Evolutionary conservation across 2,329 filamentous ascomycete species (phyloP).

Genomic region (Monilinia aucupariae): DNA sequence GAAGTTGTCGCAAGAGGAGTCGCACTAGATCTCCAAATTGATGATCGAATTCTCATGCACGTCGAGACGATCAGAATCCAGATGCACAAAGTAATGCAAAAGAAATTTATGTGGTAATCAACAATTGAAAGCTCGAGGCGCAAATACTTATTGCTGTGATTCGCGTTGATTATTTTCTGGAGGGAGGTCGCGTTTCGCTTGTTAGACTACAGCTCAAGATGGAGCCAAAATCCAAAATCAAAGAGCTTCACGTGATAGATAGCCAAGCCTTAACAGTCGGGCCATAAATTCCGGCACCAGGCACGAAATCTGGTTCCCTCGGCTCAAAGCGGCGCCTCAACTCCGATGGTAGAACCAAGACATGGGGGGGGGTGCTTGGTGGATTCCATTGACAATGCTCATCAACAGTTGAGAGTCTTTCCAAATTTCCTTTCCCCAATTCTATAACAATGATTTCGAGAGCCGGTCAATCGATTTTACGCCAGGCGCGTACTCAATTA

Average conservation of each 20-base stretch:
- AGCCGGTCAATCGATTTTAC: slow-evolving; percentile 29
- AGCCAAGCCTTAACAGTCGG: background rate
- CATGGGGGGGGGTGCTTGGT: slow-evolving; percentile 8
- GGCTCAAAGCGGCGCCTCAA: slow-evolving; percentile 11
- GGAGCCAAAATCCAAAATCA: slow-evolving; percentile 14
- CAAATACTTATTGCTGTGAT: slow-evolving; percentile 13
- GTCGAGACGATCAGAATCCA: slow-evolving; percentile 1
- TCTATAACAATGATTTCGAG: slow-evolving; percentile 34
- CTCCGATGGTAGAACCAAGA: slow-evolving; percentile 10
- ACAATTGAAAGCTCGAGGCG: slow-evolving; percentile 12
- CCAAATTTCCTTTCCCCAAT: slow-evolving; percentile 11
- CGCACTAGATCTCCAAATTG: slow-evolving; percentile 18
- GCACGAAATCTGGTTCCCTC: slow-evolving; percentile 4
- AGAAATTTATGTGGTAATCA: slow-evolving; percentile 1
- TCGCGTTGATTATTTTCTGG: slow-evolving; percentile 18
- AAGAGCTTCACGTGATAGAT: slow-evolving; percentile 1
- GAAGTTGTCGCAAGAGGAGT: slow-evolving; percentile 20
- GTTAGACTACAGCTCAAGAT: slow-evolving; percentile 13
- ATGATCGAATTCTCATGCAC: slow-evolving; percentile 19
- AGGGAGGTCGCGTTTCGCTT: slow-evolving; percentile 14
- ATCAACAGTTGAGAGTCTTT: slow-evolving; percentile 15
- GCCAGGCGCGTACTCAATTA: slow-evolving; percentile 39
- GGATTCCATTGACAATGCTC: slow-evolving; percentile 6
- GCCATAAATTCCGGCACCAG: background rate
- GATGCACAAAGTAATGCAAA: background rate